These are phyloP conservation scores for Gracilaria domingensis DNA, from an alignment of 23 red algal species.

Conservation along the genomic window DNA sequence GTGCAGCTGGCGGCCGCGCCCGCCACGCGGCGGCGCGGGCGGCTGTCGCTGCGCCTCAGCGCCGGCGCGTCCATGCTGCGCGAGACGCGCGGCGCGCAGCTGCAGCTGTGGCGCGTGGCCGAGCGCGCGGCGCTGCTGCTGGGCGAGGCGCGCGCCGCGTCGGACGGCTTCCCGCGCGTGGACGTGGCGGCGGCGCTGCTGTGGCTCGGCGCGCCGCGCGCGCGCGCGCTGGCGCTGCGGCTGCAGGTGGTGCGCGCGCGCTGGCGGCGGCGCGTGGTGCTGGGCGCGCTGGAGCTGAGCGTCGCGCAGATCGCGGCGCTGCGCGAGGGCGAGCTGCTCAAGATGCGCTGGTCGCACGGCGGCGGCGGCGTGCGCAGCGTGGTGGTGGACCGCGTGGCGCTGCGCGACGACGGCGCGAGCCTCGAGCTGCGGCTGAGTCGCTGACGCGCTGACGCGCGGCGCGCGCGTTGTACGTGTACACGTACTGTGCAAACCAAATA, in stretches of 20 bases:
- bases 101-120: slow-evolving; percentile 23
- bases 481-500: no score
- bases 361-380: slow-evolving; percentile 8
- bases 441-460: no score
- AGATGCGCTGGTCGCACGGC: slow-evolving; percentile 26
- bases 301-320: neutral
- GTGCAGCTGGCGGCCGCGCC: slow-evolving; percentile 1
- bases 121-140: neutral
- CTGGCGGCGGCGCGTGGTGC: slow-evolving; percentile 9
- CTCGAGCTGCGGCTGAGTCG: slow-evolving; percentile 1
- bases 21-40: neutral
- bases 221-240: neutral
- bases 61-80: slow-evolving; percentile 15
- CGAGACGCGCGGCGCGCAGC: neutral
- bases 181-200: neutral
- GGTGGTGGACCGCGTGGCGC: slow-evolving; percentile 15
- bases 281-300: neutral
- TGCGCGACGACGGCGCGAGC: neutral
- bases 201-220: neutral
- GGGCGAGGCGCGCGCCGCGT: neutral
- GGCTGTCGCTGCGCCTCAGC: neutral
- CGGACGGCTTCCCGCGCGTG: slow-evolving; percentile 16
- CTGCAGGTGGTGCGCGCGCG: neutral
- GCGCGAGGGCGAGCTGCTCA: slow-evolving; percentile 25
- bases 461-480: no score